Evolutionary conservation across 371 early-diverging fungal genomes (phyloP), one percentile per base, ranked within the genome.

Genomic region (Gilbertella persicaria): DNA sequence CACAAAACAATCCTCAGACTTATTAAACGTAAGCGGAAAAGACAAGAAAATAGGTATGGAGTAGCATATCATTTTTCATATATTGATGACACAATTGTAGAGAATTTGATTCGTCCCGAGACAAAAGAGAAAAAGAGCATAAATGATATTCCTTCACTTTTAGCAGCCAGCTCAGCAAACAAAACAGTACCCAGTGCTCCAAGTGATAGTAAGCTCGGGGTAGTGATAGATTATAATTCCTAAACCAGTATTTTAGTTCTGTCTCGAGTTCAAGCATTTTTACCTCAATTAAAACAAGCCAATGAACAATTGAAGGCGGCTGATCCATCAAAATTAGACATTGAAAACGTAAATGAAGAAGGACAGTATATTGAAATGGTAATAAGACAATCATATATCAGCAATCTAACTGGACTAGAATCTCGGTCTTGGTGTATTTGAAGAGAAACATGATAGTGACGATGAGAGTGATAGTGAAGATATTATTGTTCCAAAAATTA

Each of bases 281-380:
- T 84, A 42, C 84, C 83, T 0, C 82, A 84, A 60, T 51, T 84
- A 5, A 72, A 81, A 30, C 53, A 58, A 19, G 84, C 84, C n/a
- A 84, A 84, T 51, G 60, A 69, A n/a, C 47, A 72, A 20, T 65
- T 84, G 4, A 46, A 68, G 21, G 23, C 55, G 12, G 45, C 50
- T 17, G 80, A 84, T 53, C 71, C 73, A 1, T 46, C 59, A 8
- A 63, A 69, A 39, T 38, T 81, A 7, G 71, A 83, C 47, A 83
- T 85, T 47, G 85, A 85, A 43, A 75, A 85, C 44, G 66, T 85
- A 2, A 64, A 78, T 5, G 67, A 80, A 13, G 57, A 67, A 2
- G 65, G 57, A 6, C 86, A 78, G 60, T 85, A 82, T 47, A 85
- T 85, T 41, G 85, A 85, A 52, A 85, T 85, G 85, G 85, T 76